Conservation (phyloP, 108 stramenopile genomes). For the Cylindrotheca fusiformis region DNA sequence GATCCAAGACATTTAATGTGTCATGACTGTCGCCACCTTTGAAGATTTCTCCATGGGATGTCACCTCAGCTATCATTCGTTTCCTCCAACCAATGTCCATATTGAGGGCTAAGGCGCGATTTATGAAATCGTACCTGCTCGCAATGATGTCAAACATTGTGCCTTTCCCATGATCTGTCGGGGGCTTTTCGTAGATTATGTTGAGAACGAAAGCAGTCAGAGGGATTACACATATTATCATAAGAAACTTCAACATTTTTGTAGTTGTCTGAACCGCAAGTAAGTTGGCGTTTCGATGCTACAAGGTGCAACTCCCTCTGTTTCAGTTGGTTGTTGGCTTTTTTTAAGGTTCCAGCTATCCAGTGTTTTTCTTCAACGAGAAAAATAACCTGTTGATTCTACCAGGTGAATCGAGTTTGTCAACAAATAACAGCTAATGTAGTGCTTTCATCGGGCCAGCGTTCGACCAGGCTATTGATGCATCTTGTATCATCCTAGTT, state of each 20-base stretch:
- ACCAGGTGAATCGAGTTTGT: too few species aligned
- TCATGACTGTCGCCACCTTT: not conserved
- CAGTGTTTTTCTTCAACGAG: too few species aligned
- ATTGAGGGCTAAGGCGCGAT: constrained; percentile 77
- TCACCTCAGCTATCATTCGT: constrained; percentile 31
- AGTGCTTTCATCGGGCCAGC: too few species aligned
- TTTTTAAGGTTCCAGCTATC: too few species aligned
- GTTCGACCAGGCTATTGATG: too few species aligned
- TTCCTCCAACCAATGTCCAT: constrained; percentile 87
- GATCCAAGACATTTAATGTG: constrained; percentile 45
- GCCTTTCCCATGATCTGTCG: constrained; percentile 29
- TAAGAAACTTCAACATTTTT: not conserved
- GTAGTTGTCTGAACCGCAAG: too few species aligned
- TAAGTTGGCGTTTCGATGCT: too few species aligned
- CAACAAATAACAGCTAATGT: too few species aligned
- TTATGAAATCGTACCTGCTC: constrained; percentile 68
- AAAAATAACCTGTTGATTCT: too few species aligned
- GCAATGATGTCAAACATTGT: constrained; percentile 91
- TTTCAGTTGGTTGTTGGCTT: too few species aligned
- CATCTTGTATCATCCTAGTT: too few species aligned
- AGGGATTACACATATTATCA: not conserved
- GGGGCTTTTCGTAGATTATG: constrained; percentile 4
- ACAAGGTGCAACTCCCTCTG: too few species aligned
- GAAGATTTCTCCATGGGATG: constrained; percentile 5
- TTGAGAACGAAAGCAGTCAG: not conserved